Evolutionary conservation across 176 grass and related monocot genomes (phyloP), one percentile per base, ranked within the genome.

Genomic region (Raddia distichophylla): DNA sequence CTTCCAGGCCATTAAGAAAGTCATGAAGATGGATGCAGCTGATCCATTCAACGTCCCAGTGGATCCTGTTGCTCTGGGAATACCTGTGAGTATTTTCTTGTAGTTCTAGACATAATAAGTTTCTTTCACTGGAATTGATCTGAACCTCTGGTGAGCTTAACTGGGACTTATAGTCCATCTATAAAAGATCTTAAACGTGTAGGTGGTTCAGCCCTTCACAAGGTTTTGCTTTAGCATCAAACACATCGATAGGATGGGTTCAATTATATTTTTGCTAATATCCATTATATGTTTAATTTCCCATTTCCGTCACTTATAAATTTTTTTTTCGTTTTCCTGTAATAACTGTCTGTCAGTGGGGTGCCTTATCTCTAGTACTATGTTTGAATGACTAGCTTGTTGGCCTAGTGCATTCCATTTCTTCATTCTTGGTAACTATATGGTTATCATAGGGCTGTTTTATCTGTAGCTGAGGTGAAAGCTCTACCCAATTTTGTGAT

Each of bases 11-110:
- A 93, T 99, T 80, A 95, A 84, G 60, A 99, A 99, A 88, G 86
- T 99, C 70, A 99, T 96, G 93, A 93, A 91, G 82, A 91, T 93
- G 85, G 93, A 99, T 3, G 91, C 97, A 67, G 93, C 97, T 67
- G 97, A 78, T 52, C 97, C 97, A 8, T 99, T 99, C 82, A 99
- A 99, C 14, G 60, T 62, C 19, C 97, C 97, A 33, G 97, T 99
- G 4, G 88, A 96, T 57, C 97, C 97, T 44, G 83, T 90, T 86
- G 93, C 96, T 67, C 63, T 99, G 73, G 91, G 85, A 76, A 95
- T 99, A 82, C 97, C 97, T 80, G 97, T 99, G 76, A 99, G 90
- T 93, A 71, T 82, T 74, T 74, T 80, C n/a, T 84, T 7, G 49
- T 20, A 46, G 16, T 47, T 5, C 43, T 60, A 51, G 13, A 60